Evolutionary conservation across 305 asterid species (phyloP), one percentile per base, ranked within the genome.

Genomic region (Caryopteris hybrid): DNA sequence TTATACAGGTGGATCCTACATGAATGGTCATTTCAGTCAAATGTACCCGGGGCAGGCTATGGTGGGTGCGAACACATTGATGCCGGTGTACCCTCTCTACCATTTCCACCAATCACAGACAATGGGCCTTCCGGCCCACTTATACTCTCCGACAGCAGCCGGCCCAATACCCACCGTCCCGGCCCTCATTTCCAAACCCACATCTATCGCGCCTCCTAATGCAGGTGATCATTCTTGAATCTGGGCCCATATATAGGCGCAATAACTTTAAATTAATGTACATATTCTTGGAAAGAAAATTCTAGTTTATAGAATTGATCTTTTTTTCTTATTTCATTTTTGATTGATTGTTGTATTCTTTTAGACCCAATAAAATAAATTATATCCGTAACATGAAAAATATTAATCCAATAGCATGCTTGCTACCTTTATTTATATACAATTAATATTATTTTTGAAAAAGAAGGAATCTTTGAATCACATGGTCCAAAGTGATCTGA

Each of bases 71-170:
- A 88, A 80, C 73, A 62, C 95, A 59, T 54, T 87, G 82, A 76
- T 91, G 94, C 92, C 98, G 2, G 74, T 90, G 85, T 90, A 90
- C 84, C 90, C 97, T 46, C 36, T 69, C 9, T 84, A 86, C 60
- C 88, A 83, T 55, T 82, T 76, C 77, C 88, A 84, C 56, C 96
- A 87, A 55, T 62, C 94, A 50, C 96, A 83, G 12, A 31, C 96
- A 61, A 72, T 92, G 90, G 96, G 96, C 92, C 96, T 86, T 21
- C 97, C 97, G 1, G 88, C 95, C 78, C 96, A 88, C 20, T 27
- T 88, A 46, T 92, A 74, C 71, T 84, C 89, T 8, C 87, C 86
- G 1, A 76, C 86, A 8, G 41, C 81, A 0, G 61, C 75, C 42
- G 85, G 85, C 85, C 96, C 93, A 75, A 69, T 85, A 0, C 53